Evolutionary conservation across 768 basidiomycete genomes (phyloP).

Genomic region (Lactifluus pinguis): DNA sequence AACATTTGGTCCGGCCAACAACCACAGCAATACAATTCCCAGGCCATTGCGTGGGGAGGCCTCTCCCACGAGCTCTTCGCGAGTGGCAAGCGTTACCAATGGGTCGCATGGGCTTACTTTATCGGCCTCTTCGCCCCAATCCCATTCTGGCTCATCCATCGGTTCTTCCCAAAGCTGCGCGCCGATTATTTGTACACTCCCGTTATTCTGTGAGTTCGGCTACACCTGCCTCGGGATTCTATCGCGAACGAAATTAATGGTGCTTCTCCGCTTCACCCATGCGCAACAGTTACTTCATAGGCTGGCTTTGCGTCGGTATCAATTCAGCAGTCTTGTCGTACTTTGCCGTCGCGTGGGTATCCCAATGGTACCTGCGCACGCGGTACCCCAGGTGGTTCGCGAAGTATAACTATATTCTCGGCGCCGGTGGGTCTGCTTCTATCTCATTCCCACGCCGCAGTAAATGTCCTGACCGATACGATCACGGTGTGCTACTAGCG

Average conservation of each 20-base stretch:
- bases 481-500: constrained; percentile 16
- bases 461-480: not conserved
- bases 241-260: not conserved
- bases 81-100: constrained; percentile 31
- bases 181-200: constrained; percentile 42
- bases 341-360: constrained; percentile 36
- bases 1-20: constrained; percentile 44
- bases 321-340: constrained; percentile 36
- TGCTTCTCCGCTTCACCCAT: not conserved
- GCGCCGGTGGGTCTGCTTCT: constrained; percentile 21
- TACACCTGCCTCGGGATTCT: constrained; percentile 27
- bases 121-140: constrained; percentile 43
- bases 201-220: constrained; percentile 30
- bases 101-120: constrained; percentile 40
- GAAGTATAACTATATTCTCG: constrained; percentile 30
- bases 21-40: constrained; percentile 42
- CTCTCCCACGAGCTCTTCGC: constrained; percentile 17
- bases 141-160: constrained; percentile 43
- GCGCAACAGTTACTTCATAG: constrained; percentile 34
- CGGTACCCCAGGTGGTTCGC: constrained; percentile 38
- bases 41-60: constrained; percentile 46
- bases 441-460: not conserved
- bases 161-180: constrained; percentile 36
- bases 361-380: constrained; percentile 38
- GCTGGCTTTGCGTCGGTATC: constrained; percentile 43